Evolutionary conservation across 768 basidiomycete genomes (phyloP).

Genomic region (Naganishia kalamii): DNA sequence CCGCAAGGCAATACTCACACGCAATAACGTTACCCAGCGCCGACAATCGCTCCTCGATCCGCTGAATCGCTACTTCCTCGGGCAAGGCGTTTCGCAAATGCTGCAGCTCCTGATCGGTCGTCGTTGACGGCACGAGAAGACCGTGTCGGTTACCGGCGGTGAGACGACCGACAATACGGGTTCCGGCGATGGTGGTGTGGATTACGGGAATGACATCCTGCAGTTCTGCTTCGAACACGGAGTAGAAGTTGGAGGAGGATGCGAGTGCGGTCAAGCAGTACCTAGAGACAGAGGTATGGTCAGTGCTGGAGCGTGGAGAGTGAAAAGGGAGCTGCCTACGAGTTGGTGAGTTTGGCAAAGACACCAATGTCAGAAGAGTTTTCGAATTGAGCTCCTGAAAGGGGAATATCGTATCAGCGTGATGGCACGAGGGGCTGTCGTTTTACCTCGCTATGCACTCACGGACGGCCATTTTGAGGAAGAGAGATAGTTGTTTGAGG

Average conservation of each 20-base stretch:
- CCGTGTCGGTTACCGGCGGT: conserved; percentile 96
- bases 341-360: conserved; percentile 92
- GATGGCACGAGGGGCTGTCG: background rate
- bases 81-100: conserved; percentile 94
- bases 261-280: conserved; percentile 92
- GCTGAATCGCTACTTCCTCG: conserved; percentile 84
- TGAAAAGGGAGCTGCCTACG: conserved; percentile 36
- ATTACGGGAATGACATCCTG: conserved; percentile 91
- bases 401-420: conserved; percentile 18
- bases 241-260: conserved; percentile 96
- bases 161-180: conserved; percentile 84
- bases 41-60: conserved; percentile 92
- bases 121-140: conserved; percentile 87
- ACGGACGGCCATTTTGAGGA: conserved; percentile 61
- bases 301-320: background rate
- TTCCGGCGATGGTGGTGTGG: conserved; percentile 90
- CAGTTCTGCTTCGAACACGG: conserved; percentile 90
- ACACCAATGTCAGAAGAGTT: conserved; percentile 94
- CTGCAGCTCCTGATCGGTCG: conserved; percentile 96
- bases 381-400: conserved; percentile 66
- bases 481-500: background rate
- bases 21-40: conserved; percentile 98
- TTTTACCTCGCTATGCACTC: conserved; percentile 33
- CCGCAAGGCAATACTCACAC: conserved; percentile 48
- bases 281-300: conserved; percentile 45